Conservation (phyloP, 2,329 filamentous ascomycete species). For the Claviceps sp. region DNA sequence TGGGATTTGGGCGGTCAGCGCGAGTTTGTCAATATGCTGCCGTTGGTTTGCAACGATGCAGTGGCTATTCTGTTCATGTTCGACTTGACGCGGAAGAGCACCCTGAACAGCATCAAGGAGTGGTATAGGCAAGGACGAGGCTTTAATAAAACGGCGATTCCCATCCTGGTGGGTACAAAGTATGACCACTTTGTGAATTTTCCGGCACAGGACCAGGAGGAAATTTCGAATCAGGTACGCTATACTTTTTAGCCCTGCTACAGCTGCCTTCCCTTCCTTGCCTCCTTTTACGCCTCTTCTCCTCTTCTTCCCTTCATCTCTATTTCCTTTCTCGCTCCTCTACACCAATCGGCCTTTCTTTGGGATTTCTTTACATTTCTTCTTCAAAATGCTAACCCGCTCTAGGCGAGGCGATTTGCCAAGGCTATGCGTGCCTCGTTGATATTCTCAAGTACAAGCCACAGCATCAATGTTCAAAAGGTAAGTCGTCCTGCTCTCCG, state of each 20-base stretch:
- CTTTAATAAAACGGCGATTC: conserved; percentile 99
- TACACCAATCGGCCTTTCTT: too few species aligned
- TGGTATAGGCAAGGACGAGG: conserved; percentile 97
- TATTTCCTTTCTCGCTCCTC: neutral
- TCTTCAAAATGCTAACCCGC: neutral
- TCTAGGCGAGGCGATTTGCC: conserved; percentile 80
- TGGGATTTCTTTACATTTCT: neutral
- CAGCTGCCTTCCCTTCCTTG: conserved; percentile 2
- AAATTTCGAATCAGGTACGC: conserved; percentile 84
- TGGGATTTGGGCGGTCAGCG: conserved; percentile 97
- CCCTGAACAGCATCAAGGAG: conserved; percentile 97
- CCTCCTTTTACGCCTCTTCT: neutral
- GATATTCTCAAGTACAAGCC: conserved; percentile 97
- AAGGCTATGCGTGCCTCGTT: conserved; percentile 96
- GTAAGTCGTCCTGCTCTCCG: conserved; percentile 28
- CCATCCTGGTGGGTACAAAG: conserved; percentile 92
- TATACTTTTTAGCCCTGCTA: too few species aligned
- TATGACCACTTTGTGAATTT: conserved; percentile 99
- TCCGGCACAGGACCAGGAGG: conserved; percentile 90
- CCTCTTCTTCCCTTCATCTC: neutral
- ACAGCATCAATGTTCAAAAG: conserved; percentile 99
- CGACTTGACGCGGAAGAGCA: conserved; percentile 94
- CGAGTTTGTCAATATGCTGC: conserved; percentile 99
- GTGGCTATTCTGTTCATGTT: conserved; percentile 99
- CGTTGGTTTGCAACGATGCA: conserved; percentile 97